Conservation (phyloP, 495 filamentous ascomycete species). For the Daldinia vernicosa region DNA sequence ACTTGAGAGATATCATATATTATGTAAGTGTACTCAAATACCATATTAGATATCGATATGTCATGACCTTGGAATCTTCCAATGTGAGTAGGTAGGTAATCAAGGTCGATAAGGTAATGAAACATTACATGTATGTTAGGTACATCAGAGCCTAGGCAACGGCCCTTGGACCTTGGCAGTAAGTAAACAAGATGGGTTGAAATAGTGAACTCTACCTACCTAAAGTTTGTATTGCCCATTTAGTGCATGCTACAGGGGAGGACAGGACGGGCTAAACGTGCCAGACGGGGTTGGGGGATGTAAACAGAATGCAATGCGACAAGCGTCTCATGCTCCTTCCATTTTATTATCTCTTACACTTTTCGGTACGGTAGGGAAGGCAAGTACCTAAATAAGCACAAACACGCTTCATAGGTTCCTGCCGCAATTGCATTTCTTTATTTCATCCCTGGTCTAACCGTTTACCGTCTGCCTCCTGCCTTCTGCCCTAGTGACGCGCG, state of each 20-base stretch:
- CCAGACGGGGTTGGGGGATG: slow-evolving; percentile 35
- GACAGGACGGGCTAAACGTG: slow-evolving; percentile 12
- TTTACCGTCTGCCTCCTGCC: not conserved
- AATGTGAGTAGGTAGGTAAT: too few species aligned
- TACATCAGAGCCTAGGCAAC: not conserved
- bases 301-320: slow-evolving; percentile 33
- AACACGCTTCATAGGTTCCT: slow-evolving; percentile 13
- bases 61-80: not conserved
- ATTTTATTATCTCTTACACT: slow-evolving; percentile 20
- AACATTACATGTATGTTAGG: not conserved
- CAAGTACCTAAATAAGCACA: slow-evolving; percentile 27
- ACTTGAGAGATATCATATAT: not conserved
- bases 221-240: slow-evolving; percentile 6
- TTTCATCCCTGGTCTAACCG: slow-evolving; percentile 12
- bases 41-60: not conserved
- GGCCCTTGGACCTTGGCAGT: not conserved
- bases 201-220: slow-evolving; percentile 8
- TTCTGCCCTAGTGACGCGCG: slow-evolving; percentile 25
- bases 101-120: too few species aligned
- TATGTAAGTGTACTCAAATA: not conserved
- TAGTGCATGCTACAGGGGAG: not conserved
- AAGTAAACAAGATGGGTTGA: slow-evolving; percentile 13
- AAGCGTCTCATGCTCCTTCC: slow-evolving; percentile 31
- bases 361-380: slow-evolving; percentile 12
- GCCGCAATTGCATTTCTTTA: slow-evolving; percentile 20